Conservation (phyloP, 805 yeast species). For the Isabelozyma gotoi region DNA sequence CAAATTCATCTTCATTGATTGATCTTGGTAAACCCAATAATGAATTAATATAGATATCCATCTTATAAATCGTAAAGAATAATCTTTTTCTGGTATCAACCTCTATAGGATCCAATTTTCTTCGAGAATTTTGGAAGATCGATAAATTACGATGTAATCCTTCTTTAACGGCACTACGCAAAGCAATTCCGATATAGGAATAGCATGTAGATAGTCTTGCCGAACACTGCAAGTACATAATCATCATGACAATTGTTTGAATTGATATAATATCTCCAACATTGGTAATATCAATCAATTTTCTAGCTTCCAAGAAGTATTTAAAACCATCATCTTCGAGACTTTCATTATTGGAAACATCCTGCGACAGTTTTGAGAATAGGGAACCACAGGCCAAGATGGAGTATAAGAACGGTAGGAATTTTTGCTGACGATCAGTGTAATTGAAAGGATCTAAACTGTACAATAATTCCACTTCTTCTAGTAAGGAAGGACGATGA, state of each 20-base stretch:
- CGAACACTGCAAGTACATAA: constrained; percentile 81
- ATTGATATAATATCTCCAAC: constrained; percentile 80
- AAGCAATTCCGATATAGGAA: constrained; percentile 84
- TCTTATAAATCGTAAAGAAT: constrained; percentile 87
- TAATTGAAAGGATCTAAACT: constrained; percentile 71
- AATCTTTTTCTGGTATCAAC: constrained; percentile 79
- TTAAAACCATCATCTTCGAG: constrained; percentile 76
- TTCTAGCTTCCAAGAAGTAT: constrained; percentile 79
- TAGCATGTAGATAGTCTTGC: constrained; percentile 86
- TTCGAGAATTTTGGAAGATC: constrained; percentile 43
- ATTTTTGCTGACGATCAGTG: constrained; percentile 70
- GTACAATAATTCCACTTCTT: constrained; percentile 73
- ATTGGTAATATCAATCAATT: constrained; percentile 77
- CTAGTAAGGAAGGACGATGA: constrained; percentile 77
- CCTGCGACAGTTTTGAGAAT: constrained; percentile 49
- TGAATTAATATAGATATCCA: constrained; percentile 87
- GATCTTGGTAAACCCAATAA: constrained; percentile 83
- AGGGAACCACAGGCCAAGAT: constrained; percentile 89
- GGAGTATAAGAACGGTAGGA: constrained; percentile 77
- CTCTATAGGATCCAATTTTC: constrained; percentile 71
- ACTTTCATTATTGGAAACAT: constrained; percentile 26
- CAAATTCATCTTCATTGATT: constrained; percentile 74
- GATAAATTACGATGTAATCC: constrained; percentile 76
- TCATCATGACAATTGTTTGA: constrained; percentile 84
- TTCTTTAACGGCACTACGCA: constrained; percentile 77